Conservation (phyloP, 345 rosid species). For the Hypericum androsaemum region DNA sequence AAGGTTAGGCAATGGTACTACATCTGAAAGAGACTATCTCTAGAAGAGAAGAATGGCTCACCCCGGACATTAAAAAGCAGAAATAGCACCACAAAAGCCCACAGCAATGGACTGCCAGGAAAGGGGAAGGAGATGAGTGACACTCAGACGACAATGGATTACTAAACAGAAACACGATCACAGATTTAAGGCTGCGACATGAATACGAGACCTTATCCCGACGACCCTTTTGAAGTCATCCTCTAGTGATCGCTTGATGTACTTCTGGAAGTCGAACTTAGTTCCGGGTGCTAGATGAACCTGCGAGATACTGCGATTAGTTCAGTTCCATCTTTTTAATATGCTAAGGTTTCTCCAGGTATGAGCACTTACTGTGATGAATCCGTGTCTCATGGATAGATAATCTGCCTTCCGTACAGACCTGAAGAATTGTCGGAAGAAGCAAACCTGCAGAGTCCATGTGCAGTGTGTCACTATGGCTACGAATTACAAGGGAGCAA, state of each 20-base stretch:
- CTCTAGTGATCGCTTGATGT: slow-evolving; percentile 42
- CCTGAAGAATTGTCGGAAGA: slow-evolving; percentile 24
- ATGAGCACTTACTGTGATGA: slow-evolving; percentile 15
- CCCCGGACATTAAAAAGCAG: slow-evolving; percentile 24
- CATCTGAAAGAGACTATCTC: not conserved
- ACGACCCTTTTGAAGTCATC: slow-evolving; percentile 52
- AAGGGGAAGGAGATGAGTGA: not conserved
- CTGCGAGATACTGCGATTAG: slow-evolving; percentile 14
- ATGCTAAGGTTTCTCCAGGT: not conserved
- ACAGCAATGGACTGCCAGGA: slow-evolving; percentile 26
- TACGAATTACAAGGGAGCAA: not conserved
- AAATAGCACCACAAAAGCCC: slow-evolving; percentile 28
- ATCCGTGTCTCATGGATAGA: slow-evolving; percentile 22
- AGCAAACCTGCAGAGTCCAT: slow-evolving; percentile 14
- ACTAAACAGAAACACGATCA: not conserved
- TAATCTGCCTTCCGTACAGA: slow-evolving; percentile 25
- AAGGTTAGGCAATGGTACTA: not conserved
- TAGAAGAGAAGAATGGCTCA: not conserved
- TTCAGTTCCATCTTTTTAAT: not conserved
- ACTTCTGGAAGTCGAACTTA: slow-evolving; percentile 37
- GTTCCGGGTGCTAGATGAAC: slow-evolving; percentile 38
- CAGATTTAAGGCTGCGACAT: not conserved
- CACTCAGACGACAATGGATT: not conserved
- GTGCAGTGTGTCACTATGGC: not conserved
- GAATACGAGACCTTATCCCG: slow-evolving; percentile 31